Conservation (phyloP, 2,329 filamentous ascomycete species). For the Meredithiella fracta region DNA sequence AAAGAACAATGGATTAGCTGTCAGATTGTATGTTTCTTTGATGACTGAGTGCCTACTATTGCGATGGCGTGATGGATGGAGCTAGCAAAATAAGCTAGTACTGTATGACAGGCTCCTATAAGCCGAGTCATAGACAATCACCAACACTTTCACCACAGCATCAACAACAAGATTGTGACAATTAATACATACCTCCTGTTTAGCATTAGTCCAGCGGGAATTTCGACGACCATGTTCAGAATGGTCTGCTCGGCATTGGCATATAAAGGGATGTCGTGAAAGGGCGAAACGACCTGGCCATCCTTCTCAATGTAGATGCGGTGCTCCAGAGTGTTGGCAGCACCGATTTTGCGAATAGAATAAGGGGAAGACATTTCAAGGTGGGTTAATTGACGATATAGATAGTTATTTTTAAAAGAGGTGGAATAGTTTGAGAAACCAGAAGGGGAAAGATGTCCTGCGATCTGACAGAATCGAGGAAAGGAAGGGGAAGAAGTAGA, state of each 20-base stretch:
- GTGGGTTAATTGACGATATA: slow-evolving; percentile 19
- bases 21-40: not conserved
- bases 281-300: slow-evolving; percentile 82
- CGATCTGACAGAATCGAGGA: slow-evolving; percentile 14
- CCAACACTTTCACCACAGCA: not conserved
- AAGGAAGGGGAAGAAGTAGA: slow-evolving; percentile 12
- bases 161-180: not conserved
- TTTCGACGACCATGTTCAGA: slow-evolving; percentile 99
- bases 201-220: slow-evolving; percentile 98
- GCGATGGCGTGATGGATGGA: slow-evolving; percentile 2
- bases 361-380: slow-evolving; percentile 46
- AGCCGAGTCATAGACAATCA: not conserved
- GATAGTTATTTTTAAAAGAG: slow-evolving; percentile 8
- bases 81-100: not conserved
- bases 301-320: slow-evolving; percentile 96
- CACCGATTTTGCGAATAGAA: slow-evolving; percentile 70
- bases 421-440: not conserved
- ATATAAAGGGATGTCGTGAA: slow-evolving; percentile 97
- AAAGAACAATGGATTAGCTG: not conserved
- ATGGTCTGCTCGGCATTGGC: slow-evolving; percentile 91
- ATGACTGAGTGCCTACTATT: not conserved
- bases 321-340: slow-evolving; percentile 88
- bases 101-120: not conserved
- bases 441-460: slow-evolving; percentile 12
- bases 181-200: slow-evolving; percentile 68